Base-by-base conservation (phyloP, 768 basidiomycete genomes). In the Tylopilus sp. region DNA sequence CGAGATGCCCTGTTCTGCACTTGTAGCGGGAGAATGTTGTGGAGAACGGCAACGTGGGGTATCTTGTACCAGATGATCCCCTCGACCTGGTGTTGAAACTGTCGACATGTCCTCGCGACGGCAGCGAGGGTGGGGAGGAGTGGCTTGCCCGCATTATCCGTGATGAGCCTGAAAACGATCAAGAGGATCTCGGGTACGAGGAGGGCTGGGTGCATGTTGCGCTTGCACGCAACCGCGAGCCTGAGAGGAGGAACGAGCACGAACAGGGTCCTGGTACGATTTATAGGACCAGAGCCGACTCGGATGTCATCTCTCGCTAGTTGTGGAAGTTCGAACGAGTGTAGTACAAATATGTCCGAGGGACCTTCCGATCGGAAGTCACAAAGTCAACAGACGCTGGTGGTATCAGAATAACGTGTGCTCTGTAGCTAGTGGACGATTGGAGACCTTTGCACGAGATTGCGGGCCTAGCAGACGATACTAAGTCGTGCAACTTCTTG, bases 31-130 rank as follows among this genome's bases (percentile, higher is more conserved):
- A 64, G 62, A 30, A 53, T 50, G 23, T 55, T 42, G 40, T 55
- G 55, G 13, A 64, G 46, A 6, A 53, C 28, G 11, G 49, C 48
- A 18, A 62, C 42, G 41, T 20, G 31, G 39, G 40, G 44, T 15
- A 62, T 18, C 17, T 55, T 28, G 41, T 47, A 40, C 65, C 65
- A 66, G n/a, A 69, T 51, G 11, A 66, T 44, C 35, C 41, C 57
- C 20, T 67, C 62, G 6, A 52, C 65, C 2, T 48, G 41, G 18
- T 42, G 31, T 40, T 55, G 53, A 44, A 68, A 66, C 12, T 21
- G 35, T 15, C 46, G 56, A 44, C 64, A 66, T 12, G 65, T 64
- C 47, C 66, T 66, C 21, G 67, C 67, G 26, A 68, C 38, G 33
- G 56, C 59, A 3, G 52, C 57, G 21, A 68, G 64, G 8, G 58